Evolutionary conservation across 768 basidiomycete genomes (phyloP).

Genomic region (Rickenella mellea): DNA sequence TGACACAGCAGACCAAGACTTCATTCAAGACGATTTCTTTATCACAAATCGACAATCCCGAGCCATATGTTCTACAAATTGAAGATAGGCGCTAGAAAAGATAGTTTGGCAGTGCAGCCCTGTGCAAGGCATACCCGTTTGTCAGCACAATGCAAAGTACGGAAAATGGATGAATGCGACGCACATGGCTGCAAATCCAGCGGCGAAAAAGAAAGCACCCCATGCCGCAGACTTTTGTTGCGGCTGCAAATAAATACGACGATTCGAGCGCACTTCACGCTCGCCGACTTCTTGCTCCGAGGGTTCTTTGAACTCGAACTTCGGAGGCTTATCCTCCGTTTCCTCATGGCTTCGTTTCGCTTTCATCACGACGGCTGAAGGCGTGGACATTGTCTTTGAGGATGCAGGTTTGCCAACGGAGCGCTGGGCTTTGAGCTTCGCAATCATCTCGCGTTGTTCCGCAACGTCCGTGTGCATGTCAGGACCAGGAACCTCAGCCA

Average conservation of each 20-base stretch:
- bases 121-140: too few relatives aligned
- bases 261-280: slow-evolving; percentile 52
- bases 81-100: too few relatives aligned
- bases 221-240: slow-evolving; percentile 70
- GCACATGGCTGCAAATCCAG: slow-evolving; percentile 75
- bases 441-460: slow-evolving; percentile 73
- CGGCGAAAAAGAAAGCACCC: slow-evolving; percentile 77
- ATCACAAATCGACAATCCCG: too few relatives aligned
- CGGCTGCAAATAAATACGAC: slow-evolving; percentile 51
- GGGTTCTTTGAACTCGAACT: slow-evolving; percentile 63
- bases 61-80: too few relatives aligned
- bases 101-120: too few relatives aligned
- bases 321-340: slow-evolving; percentile 38
- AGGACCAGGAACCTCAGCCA: slow-evolving; percentile 39
- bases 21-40: too few relatives aligned
- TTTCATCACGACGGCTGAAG: background rate
- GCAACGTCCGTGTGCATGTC: slow-evolving; percentile 63
- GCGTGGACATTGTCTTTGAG: background rate
- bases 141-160: too few relatives aligned
- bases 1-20: too few relatives aligned
- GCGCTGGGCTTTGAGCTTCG: slow-evolving; percentile 58
- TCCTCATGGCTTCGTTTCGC: slow-evolving; percentile 49
- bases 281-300: slow-evolving; percentile 37
- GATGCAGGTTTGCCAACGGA: slow-evolving; percentile 15
- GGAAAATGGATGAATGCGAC: slow-evolving; percentile 22